Evolutionary conservation across 257 asterid species (phyloP), one percentile per base, ranked within the genome.

Genomic region (Ajuga chamaepitys): DNA sequence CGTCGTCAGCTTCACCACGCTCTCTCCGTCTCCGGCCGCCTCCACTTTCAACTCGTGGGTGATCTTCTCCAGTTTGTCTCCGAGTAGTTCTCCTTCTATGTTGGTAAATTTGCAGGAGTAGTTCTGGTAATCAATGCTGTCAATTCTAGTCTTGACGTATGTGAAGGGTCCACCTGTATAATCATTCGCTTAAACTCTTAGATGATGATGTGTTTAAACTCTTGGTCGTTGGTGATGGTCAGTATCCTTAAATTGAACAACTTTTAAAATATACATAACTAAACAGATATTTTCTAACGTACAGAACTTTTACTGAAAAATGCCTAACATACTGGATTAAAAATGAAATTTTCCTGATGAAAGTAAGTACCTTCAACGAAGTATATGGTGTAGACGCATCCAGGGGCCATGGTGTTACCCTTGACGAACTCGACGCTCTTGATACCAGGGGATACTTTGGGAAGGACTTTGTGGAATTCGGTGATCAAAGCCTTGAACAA

Each of bases 41-140:
- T 77, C 78, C 11, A 67, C 28, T 11, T 68, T 68, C 30, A 68
- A 0, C 22, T 72, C 73, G 44, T 57, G 57, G 72, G 46, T 20
- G 22, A 77, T 64, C 57, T 67, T 71, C 21, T 77, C 81, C 3
- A 72, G 30, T 32, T 72, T 63, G 32, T 68, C 81, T 3, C 78
- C 81, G 0, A 77, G 52, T 11, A 26, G 55, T 7, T 50, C 78
- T 0, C 81, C 78, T 17, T 68, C 81, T 5, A 77, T 0, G 13
- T 70, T 9, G 0, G 81, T 68, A 70, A 40, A 77, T 25, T 72
- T 77, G 58, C 67, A 20, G 24, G 8, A 9, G 37, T 20, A 42
- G 38, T 72, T 77, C 35, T 41, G 75, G 12, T 42, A n/a, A 42
- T 77, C 81, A 1, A 77, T 8, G 17, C 11, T 45, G 7, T 77